A percentile compares a stretch with the other conserved stretches of the same genome.
phyloP scores from a whole-genome alignment of 2,329 filamentous ascomycete species.

The Trichoderma afroharzianum region DNA sequence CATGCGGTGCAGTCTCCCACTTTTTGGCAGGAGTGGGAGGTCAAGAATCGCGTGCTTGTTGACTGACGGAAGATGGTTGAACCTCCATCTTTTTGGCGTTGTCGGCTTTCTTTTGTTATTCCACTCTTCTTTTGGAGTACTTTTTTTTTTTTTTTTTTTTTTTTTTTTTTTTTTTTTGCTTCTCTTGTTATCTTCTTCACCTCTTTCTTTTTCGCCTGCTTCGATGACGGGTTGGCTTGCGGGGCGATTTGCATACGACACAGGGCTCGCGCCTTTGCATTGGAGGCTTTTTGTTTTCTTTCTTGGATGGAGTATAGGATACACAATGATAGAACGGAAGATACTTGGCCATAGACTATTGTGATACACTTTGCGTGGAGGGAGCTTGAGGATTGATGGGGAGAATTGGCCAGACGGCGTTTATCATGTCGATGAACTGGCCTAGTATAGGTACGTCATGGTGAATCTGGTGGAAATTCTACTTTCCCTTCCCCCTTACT shows the following conservation, averaged over 20 bases:
- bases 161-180: background rate
- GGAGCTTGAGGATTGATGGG: background rate
- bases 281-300: background rate
- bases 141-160: too few relatives aligned
- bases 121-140: too few relatives aligned
- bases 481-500: background rate
- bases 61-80: background rate
- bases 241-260: background rate
- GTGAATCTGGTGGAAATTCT: background rate
- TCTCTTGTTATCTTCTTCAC: background rate
- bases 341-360: background rate
- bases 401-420: background rate
- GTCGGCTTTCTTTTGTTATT: too few relatives aligned
- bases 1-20: conserved; percentile 38
- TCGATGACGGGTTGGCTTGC: background rate
- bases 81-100: background rate
- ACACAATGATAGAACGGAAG: background rate
- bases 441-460: background rate
- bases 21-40: conserved; percentile 40
- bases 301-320: background rate
- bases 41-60: background rate
- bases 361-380: background rate
- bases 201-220: background rate
- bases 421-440: background rate
- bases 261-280: background rate